Base-by-base conservation (phyloP, 257 asterid genomes). In the Nicotiana otophora region DNA sequence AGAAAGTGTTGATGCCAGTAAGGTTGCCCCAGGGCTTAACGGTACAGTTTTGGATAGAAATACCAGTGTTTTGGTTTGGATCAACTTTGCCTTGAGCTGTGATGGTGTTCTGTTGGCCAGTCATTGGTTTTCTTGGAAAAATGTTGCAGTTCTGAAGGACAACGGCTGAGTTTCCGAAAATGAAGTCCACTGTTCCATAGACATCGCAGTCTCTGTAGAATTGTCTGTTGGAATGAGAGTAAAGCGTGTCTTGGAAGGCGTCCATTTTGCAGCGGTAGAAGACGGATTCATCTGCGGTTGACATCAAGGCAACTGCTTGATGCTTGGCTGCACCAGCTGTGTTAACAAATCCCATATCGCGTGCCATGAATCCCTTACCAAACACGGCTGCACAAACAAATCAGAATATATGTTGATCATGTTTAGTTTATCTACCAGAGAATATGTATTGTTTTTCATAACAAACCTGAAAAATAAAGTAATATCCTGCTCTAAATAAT, bases 31-130 rank as follows among this genome's bases (percentile, higher is more conserved):
- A 89, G 0, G 98, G 92, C 78, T 31, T n/a, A 20, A 95, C 86
- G 67, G 81, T 86, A 84, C 99, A 95, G 81, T 91, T 91, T 3
- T 92, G 99, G 84, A 95, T 91, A 3, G 95, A 80, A 68, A 95
- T 92, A 1, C 99, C 98, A 0, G 92, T 95, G 82, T 88, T 89
- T 54, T 91, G 92, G 76, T 88, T 87, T 1, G 94, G 91, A 78
- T 89, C 91, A 51, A 66, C 15, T 72, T 84, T 87, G 10, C 93
- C 93, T 51, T 91, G 92, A 4, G 91, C 93, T 7, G 90, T 86
- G 63, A 91, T 82, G 55, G 88, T 87, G 88, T 81, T 87, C 33
- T 89, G 89, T 42, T 88, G 92, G 39, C 94, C 89, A 16, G 9
- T 75, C 87, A 81, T 69, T 3, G 91, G 91, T 62, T 12, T 84